These are phyloP conservation scores for Pleurotus sapidus DNA, from an alignment of 768 basidiomycete genomes.

Conservation along the genomic window DNA sequence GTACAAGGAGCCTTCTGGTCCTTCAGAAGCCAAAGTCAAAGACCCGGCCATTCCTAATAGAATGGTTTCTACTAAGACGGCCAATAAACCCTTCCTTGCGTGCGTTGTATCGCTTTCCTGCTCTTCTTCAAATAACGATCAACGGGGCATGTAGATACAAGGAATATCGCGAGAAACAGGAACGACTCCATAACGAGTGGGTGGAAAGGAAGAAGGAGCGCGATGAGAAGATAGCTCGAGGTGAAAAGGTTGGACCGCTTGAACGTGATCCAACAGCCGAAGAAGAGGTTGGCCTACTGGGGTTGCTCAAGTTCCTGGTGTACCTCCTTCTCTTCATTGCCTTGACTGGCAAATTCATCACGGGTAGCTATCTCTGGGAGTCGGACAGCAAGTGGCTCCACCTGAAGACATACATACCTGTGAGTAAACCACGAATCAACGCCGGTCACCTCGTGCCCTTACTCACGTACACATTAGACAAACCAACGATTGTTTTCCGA, in stretches of 20 bases:
- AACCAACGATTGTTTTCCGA: conserved; percentile 78
- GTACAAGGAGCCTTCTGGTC: conserved; percentile 34
- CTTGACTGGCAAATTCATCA: conserved; percentile 79
- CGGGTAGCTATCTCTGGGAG: conserved; percentile 87
- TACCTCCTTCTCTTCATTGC: conserved; percentile 49
- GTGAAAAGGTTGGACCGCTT: conserved; percentile 70
- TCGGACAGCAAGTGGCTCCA: conserved; percentile 62
- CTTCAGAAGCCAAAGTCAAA: conserved; percentile 38
- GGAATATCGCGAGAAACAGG: conserved; percentile 61
- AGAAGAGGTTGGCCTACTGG: conserved; percentile 60
- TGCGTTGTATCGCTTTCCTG: conserved; percentile 37
- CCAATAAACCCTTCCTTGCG: conserved; percentile 85
- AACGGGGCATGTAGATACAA: conserved; percentile 45
- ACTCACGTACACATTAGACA: conserved; percentile 29
- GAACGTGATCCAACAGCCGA: conserved; percentile 73
- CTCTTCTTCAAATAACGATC: conserved; percentile 11
- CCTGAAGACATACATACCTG: conserved; percentile 64
- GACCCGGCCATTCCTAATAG: conserved; percentile 66
- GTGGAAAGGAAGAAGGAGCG: conserved; percentile 67
- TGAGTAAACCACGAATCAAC: conserved; percentile 26
- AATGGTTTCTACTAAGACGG: conserved; percentile 76
- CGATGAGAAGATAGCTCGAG: conserved; percentile 68
- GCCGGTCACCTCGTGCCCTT: not conserved
- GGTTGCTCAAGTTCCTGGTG: conserved; percentile 68
- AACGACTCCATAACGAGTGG: conserved; percentile 62